Conservation (phyloP, 345 rosid genomes). For the Corchorus capsularis region DNA sequence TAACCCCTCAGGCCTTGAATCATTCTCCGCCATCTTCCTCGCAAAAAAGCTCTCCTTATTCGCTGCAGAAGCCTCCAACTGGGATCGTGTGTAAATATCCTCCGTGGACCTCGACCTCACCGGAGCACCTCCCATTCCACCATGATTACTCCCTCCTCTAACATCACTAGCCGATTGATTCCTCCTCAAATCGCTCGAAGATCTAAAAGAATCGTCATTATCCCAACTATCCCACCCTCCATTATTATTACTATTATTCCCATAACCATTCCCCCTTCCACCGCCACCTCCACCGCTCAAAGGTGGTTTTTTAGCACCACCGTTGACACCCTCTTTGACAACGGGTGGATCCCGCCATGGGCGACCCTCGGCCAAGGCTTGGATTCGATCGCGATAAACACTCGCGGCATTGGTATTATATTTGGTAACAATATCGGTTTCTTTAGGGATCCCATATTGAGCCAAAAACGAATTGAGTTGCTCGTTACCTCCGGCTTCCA, state of each 20-base stretch:
- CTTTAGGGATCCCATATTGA: conserved; percentile 71
- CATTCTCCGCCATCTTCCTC: conserved; percentile 70
- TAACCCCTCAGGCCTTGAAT: conserved; percentile 79
- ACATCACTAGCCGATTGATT: conserved; percentile 80
- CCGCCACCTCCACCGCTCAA: conserved; percentile 41
- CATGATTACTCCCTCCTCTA: conserved; percentile 38
- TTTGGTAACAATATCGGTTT: conserved; percentile 75
- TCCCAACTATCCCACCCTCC: conserved; percentile 98
- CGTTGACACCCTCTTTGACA: conserved; percentile 50
- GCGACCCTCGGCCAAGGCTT: conserved; percentile 79
- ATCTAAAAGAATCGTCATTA: conserved; percentile 61
- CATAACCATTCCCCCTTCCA: conserved; percentile 33
- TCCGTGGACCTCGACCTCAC: conserved; percentile 72
- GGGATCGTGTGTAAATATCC: conserved; percentile 74
- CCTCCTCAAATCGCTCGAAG: conserved; percentile 68
- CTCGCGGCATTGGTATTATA: conserved; percentile 84
- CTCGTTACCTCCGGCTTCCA: conserved; percentile 96
- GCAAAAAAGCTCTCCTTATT: conserved; percentile 81
- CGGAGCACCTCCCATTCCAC: conserved; percentile 49
- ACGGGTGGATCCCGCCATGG: conserved; percentile 89
- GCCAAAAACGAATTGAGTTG: conserved; percentile 67
- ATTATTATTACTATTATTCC: conserved; percentile 19
- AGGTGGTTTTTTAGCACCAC: conserved; percentile 51
- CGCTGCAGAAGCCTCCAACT: conserved; percentile 89
- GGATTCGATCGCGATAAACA: conserved; percentile 83